Evolutionary conservation across 768 basidiomycete species (phyloP).

Genomic region (Leccinum subtestaceum): DNA sequence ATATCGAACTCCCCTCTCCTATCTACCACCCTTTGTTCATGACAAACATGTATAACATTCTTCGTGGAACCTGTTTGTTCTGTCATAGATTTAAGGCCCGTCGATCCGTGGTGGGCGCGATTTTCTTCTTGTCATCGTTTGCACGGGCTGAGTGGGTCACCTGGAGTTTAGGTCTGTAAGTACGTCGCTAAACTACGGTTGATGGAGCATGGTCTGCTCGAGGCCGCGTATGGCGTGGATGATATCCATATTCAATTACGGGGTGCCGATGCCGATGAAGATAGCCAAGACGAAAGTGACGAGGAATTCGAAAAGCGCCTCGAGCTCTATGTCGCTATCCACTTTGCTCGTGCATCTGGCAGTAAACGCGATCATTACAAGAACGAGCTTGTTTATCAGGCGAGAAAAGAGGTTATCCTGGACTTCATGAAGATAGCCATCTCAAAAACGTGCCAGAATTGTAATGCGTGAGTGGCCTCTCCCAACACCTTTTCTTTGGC

Average conservation of each 20-base stretch:
- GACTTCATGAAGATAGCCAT: conserved; percentile 75
- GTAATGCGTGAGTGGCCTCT: conserved; percentile 71
- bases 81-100: conserved; percentile 90
- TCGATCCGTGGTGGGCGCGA: conserved; percentile 58
- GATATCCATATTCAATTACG: conserved; percentile 49
- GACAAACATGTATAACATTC: conserved; percentile 80
- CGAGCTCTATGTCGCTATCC: conserved; percentile 62
- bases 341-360: conserved; percentile 40
- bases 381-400: conserved; percentile 82
- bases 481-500: background rate
- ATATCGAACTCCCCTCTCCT: conserved; percentile 93
- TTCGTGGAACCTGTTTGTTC: conserved; percentile 88
- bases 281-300: conserved; percentile 52
- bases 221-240: conserved; percentile 76
- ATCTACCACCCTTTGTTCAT: conserved; percentile 98
- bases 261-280: conserved; percentile 34
- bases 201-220: conserved; percentile 84
- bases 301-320: conserved; percentile 62
- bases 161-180: conserved; percentile 60
- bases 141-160: conserved; percentile 7
- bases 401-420: conserved; percentile 75
- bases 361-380: conserved; percentile 84
- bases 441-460: conserved; percentile 77
- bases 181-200: conserved; percentile 84
- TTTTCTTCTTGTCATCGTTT: conserved; percentile 12